Conservation (phyloP, 495 filamentous ascomycete species). For the Aspergillus olivimuriae region DNA sequence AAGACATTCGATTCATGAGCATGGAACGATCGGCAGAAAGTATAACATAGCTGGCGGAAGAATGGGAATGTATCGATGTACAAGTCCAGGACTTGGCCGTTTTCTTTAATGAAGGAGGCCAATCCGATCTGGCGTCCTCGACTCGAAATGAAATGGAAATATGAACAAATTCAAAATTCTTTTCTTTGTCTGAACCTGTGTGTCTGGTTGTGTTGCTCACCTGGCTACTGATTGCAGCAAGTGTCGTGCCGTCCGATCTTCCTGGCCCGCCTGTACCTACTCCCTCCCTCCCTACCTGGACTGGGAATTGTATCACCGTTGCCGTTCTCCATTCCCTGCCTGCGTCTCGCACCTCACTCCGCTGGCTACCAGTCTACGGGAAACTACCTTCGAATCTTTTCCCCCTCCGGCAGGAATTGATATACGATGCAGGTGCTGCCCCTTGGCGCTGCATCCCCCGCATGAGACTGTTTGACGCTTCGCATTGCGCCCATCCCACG, state of each 20-base stretch:
- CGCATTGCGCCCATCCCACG: background rate
- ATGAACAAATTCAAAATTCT: constrained; percentile 34
- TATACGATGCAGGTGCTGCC: background rate
- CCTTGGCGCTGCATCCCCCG: constrained; percentile 1
- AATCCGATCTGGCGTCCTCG: constrained; percentile 34
- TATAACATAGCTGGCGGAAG: constrained; percentile 43
- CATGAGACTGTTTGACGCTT: background rate
- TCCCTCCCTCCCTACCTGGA: too few species aligned
- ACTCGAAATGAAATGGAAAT: constrained; percentile 45
- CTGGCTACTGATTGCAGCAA: too few species aligned
- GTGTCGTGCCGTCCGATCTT: too few species aligned
- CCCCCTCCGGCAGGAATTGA: too few species aligned
- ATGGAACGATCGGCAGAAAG: constrained; percentile 30
- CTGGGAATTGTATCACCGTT: too few species aligned
- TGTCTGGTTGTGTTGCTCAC: background rate
- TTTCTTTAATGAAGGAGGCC: constrained; percentile 33
- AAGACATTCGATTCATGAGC: constrained; percentile 39
- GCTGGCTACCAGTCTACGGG: too few species aligned
- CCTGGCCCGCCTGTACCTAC: too few species aligned
- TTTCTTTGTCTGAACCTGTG: constrained; percentile 13
- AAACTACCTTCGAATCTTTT: too few species aligned
- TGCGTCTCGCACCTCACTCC: too few species aligned
- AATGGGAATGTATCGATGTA: constrained; percentile 44
- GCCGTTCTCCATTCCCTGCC: background rate
- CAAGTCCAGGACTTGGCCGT: constrained; percentile 32